Base-by-base conservation (phyloP, 352 stramenopile species). In the Phytophthora macrochlamydospora region DNA sequence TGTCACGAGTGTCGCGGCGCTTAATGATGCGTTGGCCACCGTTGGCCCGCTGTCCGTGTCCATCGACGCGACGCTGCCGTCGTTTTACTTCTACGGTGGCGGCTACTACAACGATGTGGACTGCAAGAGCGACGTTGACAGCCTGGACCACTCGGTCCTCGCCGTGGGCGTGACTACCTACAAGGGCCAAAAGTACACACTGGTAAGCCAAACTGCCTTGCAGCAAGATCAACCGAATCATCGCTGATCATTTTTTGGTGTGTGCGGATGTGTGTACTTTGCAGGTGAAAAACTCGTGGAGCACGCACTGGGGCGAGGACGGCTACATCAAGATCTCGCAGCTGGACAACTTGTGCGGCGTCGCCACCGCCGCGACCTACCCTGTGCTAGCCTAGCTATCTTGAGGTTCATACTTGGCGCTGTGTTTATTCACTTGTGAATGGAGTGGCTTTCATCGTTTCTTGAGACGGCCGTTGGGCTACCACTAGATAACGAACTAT, bases 331-430 rank as follows among this genome's bases (percentile, higher is more conserved):
- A 94, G 70, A 96, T 98, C 63, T 79, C 86, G 37, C 90, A 97
- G 67, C 94, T 96, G 59, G 72, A 96, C 59, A 99, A 99, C 59
- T 90, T 97, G 4, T 99, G 97, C 69, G 96, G 97, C 18, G 95
- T 99, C 46, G 87, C 97, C 45, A 98, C 89, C 0, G 76, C 83
- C 14, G 85, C 92, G 0, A 94, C 79, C 11, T 97, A 97, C 64
- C 89, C 89, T 11, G 62, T 94, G 45, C 73, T 97, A 51, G 78
- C 62, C 30, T 71, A 86, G 51, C 18, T 24, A 24, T 24, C 18
- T 31, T 75, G 51, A 70, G 40, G 43, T 38, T 18, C 18, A 24
- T 24, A 24, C 18, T 24, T 24, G 18, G 18, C 18, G 18, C 18
- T 24, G 18, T 24, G 18, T 24, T 24, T 24, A 24, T 24, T 24